Conservation (phyloP, 2,329 filamentous ascomycete species). For the Lojkania enalia region DNA sequence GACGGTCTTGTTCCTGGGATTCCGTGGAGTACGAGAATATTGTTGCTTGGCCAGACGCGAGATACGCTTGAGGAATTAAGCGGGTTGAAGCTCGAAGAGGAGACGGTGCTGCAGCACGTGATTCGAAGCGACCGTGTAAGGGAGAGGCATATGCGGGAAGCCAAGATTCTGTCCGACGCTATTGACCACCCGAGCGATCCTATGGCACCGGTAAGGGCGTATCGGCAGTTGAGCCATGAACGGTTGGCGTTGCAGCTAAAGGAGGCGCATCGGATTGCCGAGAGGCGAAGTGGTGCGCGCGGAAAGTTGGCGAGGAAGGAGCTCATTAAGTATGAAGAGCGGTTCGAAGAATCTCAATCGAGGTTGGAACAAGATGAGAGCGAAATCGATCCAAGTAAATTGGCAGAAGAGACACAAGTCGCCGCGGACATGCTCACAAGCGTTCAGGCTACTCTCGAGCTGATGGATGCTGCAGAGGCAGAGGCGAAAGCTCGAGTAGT, state of each 20-base stretch:
- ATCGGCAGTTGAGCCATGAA: slow-evolving; percentile 65
- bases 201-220: slow-evolving; percentile 61
- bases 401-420: slow-evolving; percentile 69
- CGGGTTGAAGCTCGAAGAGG: slow-evolving; percentile 21
- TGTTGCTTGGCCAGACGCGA: slow-evolving; percentile 42
- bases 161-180: slow-evolving; percentile 63
- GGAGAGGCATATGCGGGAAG: slow-evolving; percentile 64
- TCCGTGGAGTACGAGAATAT: slow-evolving; percentile 40
- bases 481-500: slow-evolving; percentile 65
- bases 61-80: slow-evolving; percentile 37
- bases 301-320: slow-evolving; percentile 77
- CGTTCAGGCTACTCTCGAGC: slow-evolving; percentile 68
- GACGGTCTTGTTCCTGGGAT: slow-evolving; percentile 75
- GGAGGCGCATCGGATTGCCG: slow-evolving; percentile 72
- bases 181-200: slow-evolving; percentile 61
- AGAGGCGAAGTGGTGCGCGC: slow-evolving; percentile 72
- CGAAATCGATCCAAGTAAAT: slow-evolving; percentile 58
- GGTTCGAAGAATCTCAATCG: slow-evolving; percentile 60
- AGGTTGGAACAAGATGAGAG: slow-evolving; percentile 57
- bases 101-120: slow-evolving; percentile 68
- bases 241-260: slow-evolving; percentile 66
- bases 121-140: slow-evolving; percentile 56
- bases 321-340: slow-evolving; percentile 69
- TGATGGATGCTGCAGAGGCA: slow-evolving; percentile 62
- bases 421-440: slow-evolving; percentile 71